Evolutionary conservation across 371 early-diverging fungal genomes (phyloP), one percentile per base, ranked within the genome.

Genomic region (Blastocladiella emersonii): DNA sequence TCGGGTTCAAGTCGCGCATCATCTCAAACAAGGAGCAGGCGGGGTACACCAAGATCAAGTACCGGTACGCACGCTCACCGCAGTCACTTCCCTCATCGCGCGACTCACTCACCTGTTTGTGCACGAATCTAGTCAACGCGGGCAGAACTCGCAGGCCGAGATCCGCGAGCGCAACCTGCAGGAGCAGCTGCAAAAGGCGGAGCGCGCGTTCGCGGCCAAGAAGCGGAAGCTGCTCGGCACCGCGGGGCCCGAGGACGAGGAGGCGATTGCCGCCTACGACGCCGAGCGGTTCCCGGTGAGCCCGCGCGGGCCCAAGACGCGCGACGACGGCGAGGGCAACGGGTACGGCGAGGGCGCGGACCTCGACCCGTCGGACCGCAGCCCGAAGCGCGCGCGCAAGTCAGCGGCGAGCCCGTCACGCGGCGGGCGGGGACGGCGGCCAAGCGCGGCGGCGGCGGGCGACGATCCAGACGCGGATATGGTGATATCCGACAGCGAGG

Each of bases 71-170:
- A n/a, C n/a, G n/a, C n/a, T n/a, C n/a, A n/a, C n/a, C n/a, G n/a
- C n/a, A n/a, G n/a, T 25, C 15, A 13, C 43, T 61, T 10, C n/a
- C 34, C 43, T 13, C n/a, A n/a, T n/a, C n/a, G n/a, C n/a, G n/a
- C n/a, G n/a, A n/a, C 35, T 56, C 25, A 25, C 19, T 56, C 17
- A 53, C 32, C 32, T 17, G 34, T 41, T 44, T 70, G 70, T n/a
- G n/a, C n/a, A n/a, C n/a, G n/a, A 12, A 19, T 44, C 10, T 56
- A 85, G 90, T 68, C 87, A 86, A 70, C 82, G 81, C 12, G 93
- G 90, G 1, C 91, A 92, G 70, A 87, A 88, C 49, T 82, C 84
- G 34, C 76, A 76, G 12, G 79, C 76, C 51, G 91, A 87, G 48
- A 74, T 86, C 49, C 76, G 77, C 36, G 73, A 81, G 30, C 78